Conservation (phyloP, 1,284 basidiomycete genomes). For the Phellinidium pouzarii region DNA sequence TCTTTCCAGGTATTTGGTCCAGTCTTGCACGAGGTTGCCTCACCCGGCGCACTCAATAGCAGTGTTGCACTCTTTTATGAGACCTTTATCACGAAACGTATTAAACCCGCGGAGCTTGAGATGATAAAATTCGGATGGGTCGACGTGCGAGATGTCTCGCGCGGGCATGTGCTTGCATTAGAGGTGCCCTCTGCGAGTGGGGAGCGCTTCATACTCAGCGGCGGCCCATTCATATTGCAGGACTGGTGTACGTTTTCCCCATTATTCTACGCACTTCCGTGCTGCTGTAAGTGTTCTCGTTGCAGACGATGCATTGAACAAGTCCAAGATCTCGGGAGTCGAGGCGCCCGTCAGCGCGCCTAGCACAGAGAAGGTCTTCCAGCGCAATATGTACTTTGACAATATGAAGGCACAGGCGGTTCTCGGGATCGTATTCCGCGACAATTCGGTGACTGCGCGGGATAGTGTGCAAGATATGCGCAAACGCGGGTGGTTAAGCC, state of each 20-base stretch:
- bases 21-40: constrained; percentile 12
- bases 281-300: neutral
- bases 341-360: constrained; percentile 12
- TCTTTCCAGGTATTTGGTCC: constrained; percentile 9
- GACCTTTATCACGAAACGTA: constrained; percentile 6
- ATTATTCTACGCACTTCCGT: too few relatives aligned
- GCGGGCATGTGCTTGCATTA: constrained; percentile 39
- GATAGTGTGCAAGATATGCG: constrained; percentile 16
- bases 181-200: constrained; percentile 33
- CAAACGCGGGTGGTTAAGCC: constrained; percentile 18
- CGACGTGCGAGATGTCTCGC: constrained; percentile 42
- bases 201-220: constrained; percentile 34
- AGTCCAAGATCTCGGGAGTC: constrained; percentile 2
- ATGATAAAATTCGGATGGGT: constrained; percentile 33
- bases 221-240: constrained; percentile 16
- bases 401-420: constrained; percentile 1
- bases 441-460: constrained; percentile 10
- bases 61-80: constrained; percentile 8
- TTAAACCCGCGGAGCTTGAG: constrained; percentile 20
- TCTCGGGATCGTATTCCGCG: constrained; percentile 16
- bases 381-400: constrained; percentile 3
- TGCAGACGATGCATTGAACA: constrained; percentile 15
- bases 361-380: constrained; percentile 10
- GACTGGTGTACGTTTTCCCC: constrained; percentile 17
- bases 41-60: constrained; percentile 10